Percentiles rank a stretch among this genome's conserved stretches.
Evolutionary conservation across 345 rosid genomes (phyloP).

Genomic region (Xanthoceras sorbifolium): DNA sequence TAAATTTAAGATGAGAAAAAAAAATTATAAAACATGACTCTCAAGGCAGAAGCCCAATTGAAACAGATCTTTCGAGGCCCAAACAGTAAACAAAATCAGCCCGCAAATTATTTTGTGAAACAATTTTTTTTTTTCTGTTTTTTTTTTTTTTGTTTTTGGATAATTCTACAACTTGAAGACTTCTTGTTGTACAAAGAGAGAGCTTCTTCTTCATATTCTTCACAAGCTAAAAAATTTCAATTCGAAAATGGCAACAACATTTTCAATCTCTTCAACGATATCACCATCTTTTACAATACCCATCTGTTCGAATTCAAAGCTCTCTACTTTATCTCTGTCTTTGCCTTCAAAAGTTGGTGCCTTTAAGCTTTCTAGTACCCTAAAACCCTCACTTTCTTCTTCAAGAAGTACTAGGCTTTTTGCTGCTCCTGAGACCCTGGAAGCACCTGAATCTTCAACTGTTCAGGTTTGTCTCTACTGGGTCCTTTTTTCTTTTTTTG

Average conservation of each 20-base stretch:
- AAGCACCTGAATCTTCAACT: constrained; percentile 42
- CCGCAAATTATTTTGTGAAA: background rate
- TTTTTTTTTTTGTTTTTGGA: constrained; percentile 11
- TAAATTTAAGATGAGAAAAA: too few relatives aligned
- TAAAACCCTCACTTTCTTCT: constrained; percentile 41
- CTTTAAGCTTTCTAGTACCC: constrained; percentile 28
- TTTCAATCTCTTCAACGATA: constrained; percentile 54
- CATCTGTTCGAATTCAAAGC: constrained; percentile 38
- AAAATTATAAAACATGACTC: background rate
- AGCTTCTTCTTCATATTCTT: constrained; percentile 5
- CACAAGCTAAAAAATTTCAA: constrained; percentile 6
- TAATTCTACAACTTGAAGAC: background rate
- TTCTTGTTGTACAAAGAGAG: background rate
- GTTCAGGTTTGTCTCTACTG: constrained; percentile 40
- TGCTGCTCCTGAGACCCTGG: constrained; percentile 64
- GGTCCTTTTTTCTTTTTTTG: background rate
- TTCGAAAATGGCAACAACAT: constrained; percentile 52
- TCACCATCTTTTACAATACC: constrained; percentile 48
- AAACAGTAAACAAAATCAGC: background rate
- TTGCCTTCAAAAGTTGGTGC: constrained; percentile 27
- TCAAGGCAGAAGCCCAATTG: background rate
- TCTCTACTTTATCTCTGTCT: constrained; percentile 37
- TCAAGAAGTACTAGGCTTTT: constrained; percentile 33
- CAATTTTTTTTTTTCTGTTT: background rate
- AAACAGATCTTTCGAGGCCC: background rate